Evolutionary conservation across 768 basidiomycete genomes (phyloP).

Genomic region (Leccinum subgranulosum): DNA sequence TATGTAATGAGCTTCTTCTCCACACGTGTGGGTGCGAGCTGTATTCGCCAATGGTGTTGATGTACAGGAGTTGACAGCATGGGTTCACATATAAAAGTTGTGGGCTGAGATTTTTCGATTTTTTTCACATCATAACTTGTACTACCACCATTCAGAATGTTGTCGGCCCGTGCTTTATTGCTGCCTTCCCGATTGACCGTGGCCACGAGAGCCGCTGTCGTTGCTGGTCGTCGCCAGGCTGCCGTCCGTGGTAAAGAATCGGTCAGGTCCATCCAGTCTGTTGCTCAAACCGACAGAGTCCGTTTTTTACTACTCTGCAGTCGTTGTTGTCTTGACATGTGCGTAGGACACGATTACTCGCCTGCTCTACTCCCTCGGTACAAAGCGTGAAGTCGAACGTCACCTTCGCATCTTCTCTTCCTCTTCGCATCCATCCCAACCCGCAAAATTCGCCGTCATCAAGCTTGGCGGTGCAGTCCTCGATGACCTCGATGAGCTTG

Average conservation of each 20-base stretch:
- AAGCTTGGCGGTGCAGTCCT: slow-evolving; percentile 98
- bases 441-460: slow-evolving; percentile 96
- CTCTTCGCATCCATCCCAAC: slow-evolving; percentile 83
- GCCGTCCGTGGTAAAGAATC: slow-evolving; percentile 38
- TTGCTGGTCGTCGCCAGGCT: slow-evolving; percentile 42
- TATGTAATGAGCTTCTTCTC: not conserved
- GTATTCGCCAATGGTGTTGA: slow-evolving; percentile 6
- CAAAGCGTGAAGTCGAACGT: slow-evolving; percentile 95
- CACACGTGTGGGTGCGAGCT: not conserved
- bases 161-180: slow-evolving; percentile 27
- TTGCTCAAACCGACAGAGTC: slow-evolving; percentile 75
- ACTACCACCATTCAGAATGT: slow-evolving; percentile 22
- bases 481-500: slow-evolving; percentile 88
- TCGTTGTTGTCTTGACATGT: not conserved
- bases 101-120: not conserved
- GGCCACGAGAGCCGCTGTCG: slow-evolving; percentile 45
- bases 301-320: slow-evolving; percentile 14
- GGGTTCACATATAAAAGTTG: not conserved
- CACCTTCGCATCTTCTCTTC: slow-evolving; percentile 97
- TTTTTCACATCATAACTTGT: not conserved
- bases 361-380: slow-evolving; percentile 93
- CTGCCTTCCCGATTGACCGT: slow-evolving; percentile 29
- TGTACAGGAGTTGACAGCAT: slow-evolving; percentile 22
- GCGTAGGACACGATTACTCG: slow-evolving; percentile 93
- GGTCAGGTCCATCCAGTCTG: slow-evolving; percentile 51